These are phyloP conservation scores for Westerdykella aurantiaca DNA, from an alignment of 2,329 filamentous ascomycete species.

Conservation along the genomic window DNA sequence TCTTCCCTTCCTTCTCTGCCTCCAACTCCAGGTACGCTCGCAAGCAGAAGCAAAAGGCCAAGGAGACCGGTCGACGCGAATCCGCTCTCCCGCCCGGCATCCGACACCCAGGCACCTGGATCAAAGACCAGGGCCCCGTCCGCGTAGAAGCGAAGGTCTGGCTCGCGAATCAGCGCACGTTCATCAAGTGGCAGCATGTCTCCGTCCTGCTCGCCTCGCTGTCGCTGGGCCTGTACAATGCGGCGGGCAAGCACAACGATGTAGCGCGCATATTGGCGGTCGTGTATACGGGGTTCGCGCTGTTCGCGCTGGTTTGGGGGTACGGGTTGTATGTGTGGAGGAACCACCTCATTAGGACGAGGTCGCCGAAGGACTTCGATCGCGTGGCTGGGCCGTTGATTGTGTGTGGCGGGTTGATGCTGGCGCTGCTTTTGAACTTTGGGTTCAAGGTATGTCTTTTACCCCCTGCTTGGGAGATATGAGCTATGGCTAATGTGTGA, in stretches of 20 bases:
- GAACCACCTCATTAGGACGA: slow-evolving; percentile 70
- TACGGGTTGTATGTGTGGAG: slow-evolving; percentile 75
- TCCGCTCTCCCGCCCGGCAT: slow-evolving; percentile 75
- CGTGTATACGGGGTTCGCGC: slow-evolving; percentile 73
- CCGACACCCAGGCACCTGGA: slow-evolving; percentile 75
- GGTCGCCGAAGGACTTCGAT: slow-evolving; percentile 91
- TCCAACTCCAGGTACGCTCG: slow-evolving; percentile 61
- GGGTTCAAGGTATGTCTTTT: slow-evolving; percentile 62
- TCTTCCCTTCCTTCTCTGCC: slow-evolving; percentile 77
- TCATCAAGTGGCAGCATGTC: slow-evolving; percentile 98
- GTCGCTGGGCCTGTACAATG: slow-evolving; percentile 80
- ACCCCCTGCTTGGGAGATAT: neutral
- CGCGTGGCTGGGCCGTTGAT: slow-evolving; percentile 78
- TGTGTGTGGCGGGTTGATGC: slow-evolving; percentile 70
- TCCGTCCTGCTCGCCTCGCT: slow-evolving; percentile 78
- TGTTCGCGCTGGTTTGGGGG: slow-evolving; percentile 82
- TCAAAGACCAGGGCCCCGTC: slow-evolving; percentile 89
- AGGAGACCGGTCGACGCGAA: slow-evolving; percentile 26
- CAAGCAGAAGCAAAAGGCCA: slow-evolving; percentile 41
- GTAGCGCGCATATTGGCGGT: slow-evolving; percentile 74
- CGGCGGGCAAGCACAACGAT: slow-evolving; percentile 67
- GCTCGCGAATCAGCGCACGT: slow-evolving; percentile 97
- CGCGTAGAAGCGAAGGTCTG: slow-evolving; percentile 97
- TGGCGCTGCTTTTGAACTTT: slow-evolving; percentile 82
- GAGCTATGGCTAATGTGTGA: slow-evolving; percentile 1